Percentiles rank a stretch among this genome's conserved stretches.
Evolutionary conservation across 2,329 filamentous ascomycete species (phyloP).

Genomic region (Ambrosiella cleistominuta): DNA sequence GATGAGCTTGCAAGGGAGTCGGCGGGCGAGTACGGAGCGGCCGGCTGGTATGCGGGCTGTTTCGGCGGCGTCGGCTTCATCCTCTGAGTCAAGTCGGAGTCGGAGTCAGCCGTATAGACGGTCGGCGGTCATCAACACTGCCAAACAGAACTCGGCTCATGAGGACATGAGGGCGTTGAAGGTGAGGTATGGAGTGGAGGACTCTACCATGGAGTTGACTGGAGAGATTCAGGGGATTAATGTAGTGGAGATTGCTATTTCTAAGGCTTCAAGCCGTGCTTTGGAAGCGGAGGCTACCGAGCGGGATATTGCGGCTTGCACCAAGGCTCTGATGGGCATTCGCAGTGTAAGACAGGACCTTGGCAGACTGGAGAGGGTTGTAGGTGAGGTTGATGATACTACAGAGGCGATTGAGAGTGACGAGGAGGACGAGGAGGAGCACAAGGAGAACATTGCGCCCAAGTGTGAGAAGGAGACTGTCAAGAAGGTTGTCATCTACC

Average conservation of each 20-base stretch:
- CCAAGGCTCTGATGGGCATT: slow-evolving; percentile 6
- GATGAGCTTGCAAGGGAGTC: slow-evolving; percentile 2
- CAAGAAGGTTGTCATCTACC: neutral
- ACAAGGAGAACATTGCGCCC: neutral
- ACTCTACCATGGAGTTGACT: slow-evolving; percentile 35
- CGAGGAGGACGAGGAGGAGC: slow-evolving; percentile 5
- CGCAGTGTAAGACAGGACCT: slow-evolving; percentile 2
- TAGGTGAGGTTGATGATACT: slow-evolving; percentile 11
- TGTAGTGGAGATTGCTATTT: neutral
- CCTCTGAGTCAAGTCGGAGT: slow-evolving; percentile 2
- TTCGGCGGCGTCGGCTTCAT: neutral
- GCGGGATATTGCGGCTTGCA: slow-evolving; percentile 7
- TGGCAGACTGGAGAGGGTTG: slow-evolving; percentile 1
- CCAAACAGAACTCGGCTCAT: slow-evolving; percentile 34
- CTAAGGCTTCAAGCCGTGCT: neutral
- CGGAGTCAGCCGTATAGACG: slow-evolving; percentile 18
- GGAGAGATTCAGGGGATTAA: slow-evolving; percentile 27
- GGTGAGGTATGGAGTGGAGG: slow-evolving; percentile 35
- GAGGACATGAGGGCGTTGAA: slow-evolving; percentile 39
- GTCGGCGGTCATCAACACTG: slow-evolving; percentile 33
- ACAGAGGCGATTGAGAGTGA: slow-evolving; percentile 17
- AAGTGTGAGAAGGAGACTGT: neutral
- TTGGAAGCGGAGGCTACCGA: neutral
- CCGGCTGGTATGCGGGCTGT: neutral
- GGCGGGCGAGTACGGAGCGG: neutral